Conservation (phyloP, 176 grass and related monocot genomes). For the Puya raimondii region DNA sequence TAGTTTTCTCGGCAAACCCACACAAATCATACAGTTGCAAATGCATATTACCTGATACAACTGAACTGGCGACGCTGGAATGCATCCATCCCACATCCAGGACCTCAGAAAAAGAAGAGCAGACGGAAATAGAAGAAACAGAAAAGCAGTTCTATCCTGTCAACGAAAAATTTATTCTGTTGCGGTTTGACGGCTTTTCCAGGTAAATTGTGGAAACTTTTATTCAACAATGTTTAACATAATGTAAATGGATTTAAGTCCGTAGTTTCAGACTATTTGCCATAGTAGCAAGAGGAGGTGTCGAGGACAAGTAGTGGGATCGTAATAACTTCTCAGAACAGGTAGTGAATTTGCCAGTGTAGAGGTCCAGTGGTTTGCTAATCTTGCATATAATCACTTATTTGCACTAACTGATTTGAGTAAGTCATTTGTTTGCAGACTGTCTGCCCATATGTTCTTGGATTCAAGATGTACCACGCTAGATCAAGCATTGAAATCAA, state of each 20-base stretch:
- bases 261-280: background rate
- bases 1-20: conserved; percentile 2
- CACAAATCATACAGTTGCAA: background rate
- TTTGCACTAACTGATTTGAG: no score
- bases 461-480: no score
- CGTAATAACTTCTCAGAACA: no score
- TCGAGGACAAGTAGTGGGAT: no score
- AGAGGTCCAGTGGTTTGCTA: no score
- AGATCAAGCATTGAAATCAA: no score
- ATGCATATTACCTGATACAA: conserved; percentile 72
- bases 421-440: no score
- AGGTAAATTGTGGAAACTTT: background rate
- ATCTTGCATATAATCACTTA: no score
- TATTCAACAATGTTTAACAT: background rate
- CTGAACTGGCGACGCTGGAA: conserved; percentile 90
- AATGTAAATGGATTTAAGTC: no score
- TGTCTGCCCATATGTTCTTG: no score
- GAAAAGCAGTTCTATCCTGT: conserved; percentile 90
- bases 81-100: conserved; percentile 81
- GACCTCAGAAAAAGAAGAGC: conserved; percentile 66
- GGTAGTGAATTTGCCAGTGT: no score
- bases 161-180: conserved; percentile 7
- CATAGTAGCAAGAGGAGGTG: background rate
- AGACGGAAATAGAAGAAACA: conserved; percentile 90
- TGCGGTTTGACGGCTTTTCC: no score